phyloP scores from a whole-genome alignment of 345 rosid genomes.

The Populus simonii region DNA sequence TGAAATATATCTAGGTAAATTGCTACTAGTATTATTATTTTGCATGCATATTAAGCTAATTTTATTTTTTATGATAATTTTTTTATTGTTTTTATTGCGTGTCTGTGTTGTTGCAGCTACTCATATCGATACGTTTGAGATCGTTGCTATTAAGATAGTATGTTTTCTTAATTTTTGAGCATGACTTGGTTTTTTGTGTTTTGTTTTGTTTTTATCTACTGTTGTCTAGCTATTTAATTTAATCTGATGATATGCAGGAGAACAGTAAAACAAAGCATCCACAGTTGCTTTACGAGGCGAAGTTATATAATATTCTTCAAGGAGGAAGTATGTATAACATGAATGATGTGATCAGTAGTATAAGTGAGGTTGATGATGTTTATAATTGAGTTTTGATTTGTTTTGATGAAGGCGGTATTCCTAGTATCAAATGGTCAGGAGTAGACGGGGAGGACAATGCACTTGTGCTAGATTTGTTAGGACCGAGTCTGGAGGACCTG shows the following conservation, averaged over 20 bases:
- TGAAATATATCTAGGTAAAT: slow-evolving; percentile 74
- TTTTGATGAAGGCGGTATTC: slow-evolving; percentile 65
- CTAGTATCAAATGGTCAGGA: slow-evolving; percentile 79
- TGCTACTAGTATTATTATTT: too few relatives aligned
- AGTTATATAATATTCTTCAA: slow-evolving; percentile 70
- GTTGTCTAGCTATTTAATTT: neutral
- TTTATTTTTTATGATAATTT: neutral
- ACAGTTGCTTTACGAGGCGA: slow-evolving; percentile 84
- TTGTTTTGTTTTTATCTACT: neutral
- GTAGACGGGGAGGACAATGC: slow-evolving; percentile 74
- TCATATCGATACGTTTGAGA: slow-evolving; percentile 83
- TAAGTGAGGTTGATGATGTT: neutral
- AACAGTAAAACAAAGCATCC: slow-evolving; percentile 84
- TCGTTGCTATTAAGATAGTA: slow-evolving; percentile 92
- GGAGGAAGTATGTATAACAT: slow-evolving; percentile 68
- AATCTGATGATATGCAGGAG: slow-evolving; percentile 45
- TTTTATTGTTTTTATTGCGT: neutral
- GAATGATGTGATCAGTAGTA: neutral
- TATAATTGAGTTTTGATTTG: neutral
- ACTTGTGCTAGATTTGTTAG: slow-evolving; percentile 81
- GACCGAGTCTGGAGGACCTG: slow-evolving; percentile 92
- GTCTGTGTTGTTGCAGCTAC: slow-evolving; percentile 52
- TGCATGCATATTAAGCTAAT: too few relatives aligned
- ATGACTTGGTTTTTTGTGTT: neutral
- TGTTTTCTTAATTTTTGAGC: slow-evolving; percentile 22